A percentile compares a stretch with the other conserved stretches of the same genome.
Evolutionary conservation across 108 stramenopile species (phyloP).

Genomic region (Cyclotella cryptica): DNA sequence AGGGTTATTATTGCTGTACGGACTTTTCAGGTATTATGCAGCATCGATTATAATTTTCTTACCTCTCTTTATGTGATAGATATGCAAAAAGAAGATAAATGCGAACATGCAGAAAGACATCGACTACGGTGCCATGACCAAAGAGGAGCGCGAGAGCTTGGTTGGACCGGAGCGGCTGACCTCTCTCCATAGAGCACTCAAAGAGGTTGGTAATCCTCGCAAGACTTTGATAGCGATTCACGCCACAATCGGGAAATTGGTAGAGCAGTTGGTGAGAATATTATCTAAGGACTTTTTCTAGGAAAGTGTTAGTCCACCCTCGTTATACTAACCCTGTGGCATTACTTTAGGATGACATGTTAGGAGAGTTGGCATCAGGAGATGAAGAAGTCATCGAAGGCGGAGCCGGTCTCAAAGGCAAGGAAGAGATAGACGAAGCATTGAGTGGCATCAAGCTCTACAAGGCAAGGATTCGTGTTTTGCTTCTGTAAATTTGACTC

Average conservation of each 20-base stretch:
- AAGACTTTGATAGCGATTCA: slow-evolving; percentile 81
- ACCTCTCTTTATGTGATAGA: slow-evolving; percentile 2
- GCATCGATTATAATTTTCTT: background rate
- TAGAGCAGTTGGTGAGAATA: slow-evolving; percentile 67
- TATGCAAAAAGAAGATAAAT: slow-evolving; percentile 86
- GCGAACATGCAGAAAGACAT: slow-evolving; percentile 85
- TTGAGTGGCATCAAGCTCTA: slow-evolving; percentile 90
- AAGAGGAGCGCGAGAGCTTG: slow-evolving; percentile 66
- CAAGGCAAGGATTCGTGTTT: slow-evolving; percentile 36
- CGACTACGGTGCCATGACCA: slow-evolving; percentile 65
- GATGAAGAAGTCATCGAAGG: slow-evolving; percentile 84
- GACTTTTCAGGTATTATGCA: background rate
- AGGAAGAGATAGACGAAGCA: slow-evolving; percentile 78
- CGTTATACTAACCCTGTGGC: no score
- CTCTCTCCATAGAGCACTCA: slow-evolving; percentile 83
- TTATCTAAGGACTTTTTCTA: no score
- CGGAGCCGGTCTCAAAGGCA: slow-evolving; percentile 82
- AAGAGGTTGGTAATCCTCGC: slow-evolving; percentile 89
- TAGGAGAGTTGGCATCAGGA: slow-evolving; percentile 68
- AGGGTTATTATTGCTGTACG: background rate
- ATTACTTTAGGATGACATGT: slow-evolving; percentile 67
- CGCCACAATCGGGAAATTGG: slow-evolving; percentile 80
- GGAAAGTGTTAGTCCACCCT: no score
- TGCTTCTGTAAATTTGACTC: background rate
- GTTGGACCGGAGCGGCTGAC: slow-evolving; percentile 83